These are phyloP conservation scores for Pythium plurisporium DNA, from an alignment of 352 stramenopile genomes.

Conservation along the genomic window DNA sequence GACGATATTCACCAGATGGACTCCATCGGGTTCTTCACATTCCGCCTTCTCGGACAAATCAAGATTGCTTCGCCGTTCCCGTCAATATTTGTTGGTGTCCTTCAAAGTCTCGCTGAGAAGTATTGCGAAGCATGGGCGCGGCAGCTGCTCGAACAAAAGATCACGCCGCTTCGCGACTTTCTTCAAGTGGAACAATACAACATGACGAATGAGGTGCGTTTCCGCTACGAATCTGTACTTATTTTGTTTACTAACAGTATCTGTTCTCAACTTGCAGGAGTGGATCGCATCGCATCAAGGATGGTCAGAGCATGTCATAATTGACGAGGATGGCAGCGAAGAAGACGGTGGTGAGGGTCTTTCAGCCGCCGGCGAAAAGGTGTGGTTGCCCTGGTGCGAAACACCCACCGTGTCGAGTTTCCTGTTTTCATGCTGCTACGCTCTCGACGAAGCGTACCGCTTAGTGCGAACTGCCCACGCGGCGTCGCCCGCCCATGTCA, in stretches of 20 bases:
- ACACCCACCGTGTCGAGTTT: conserved; percentile 80
- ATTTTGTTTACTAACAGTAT: not conserved
- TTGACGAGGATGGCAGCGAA: conserved; percentile 28
- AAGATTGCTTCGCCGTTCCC: conserved; percentile 34
- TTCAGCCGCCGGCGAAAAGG: conserved; percentile 42
- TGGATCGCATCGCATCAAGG: conserved; percentile 72
- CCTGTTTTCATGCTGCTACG: conserved; percentile 79
- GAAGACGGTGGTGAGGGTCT: conserved; percentile 22
- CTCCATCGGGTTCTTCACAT: conserved; percentile 45
- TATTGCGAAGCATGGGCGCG: conserved; percentile 72
- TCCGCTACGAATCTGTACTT: not conserved
- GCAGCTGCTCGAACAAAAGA: conserved; percentile 51
- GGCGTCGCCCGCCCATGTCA: conserved; percentile 40
- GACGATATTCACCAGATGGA: conserved; percentile 45
- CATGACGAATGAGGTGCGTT: conserved; percentile 66
- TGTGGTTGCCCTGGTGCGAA: conserved; percentile 84
- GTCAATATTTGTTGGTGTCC: conserved; percentile 47
- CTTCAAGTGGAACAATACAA: conserved; percentile 66
- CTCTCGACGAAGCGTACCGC: conserved; percentile 72
- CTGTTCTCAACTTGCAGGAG: conserved; percentile 30
- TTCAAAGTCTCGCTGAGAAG: conserved; percentile 47
- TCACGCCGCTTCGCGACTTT: conserved; percentile 55
- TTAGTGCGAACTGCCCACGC: conserved; percentile 44
- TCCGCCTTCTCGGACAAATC: conserved; percentile 46
- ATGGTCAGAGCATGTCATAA: conserved; percentile 70